Evolutionary conservation across 2,329 filamentous ascomycete genomes (phyloP), one percentile per base, ranked within the genome.

Genomic region (Pseudogymnoascus sp.): DNA sequence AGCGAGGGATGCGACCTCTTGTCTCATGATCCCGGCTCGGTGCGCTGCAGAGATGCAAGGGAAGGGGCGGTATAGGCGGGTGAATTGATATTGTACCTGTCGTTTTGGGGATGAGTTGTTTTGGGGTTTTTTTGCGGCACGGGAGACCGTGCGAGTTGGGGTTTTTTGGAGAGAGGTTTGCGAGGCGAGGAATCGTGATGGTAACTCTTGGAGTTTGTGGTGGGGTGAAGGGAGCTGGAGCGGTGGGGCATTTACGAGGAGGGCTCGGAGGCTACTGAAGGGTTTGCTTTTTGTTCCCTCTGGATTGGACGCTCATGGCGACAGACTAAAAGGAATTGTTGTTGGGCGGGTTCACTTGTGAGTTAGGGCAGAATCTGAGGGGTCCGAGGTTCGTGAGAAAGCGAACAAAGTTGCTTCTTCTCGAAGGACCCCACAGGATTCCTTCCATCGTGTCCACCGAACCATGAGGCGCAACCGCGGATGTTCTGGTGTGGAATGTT

Each of bases 381-480:
- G 44, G 23, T 53, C 44, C 44, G 44, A 53, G 44, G 23, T 13
- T 53, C 44, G 15, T 29, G 44, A 53, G 23, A 17, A 53, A 17
- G 23, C 4, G 7, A 31, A 9, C 11, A 53, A 17, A 11, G 44
- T 53, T 53, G 44, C 23, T 53, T 53, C 23, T 53, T 53, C 44
- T 53, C 23, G 19, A 42, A 23, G 53, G 19, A 40, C 42, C 33
- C 59, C 23, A 53, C 59, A 59, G 10, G 23, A 19, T 46, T 37
- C 59, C 63, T 62, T 59, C 63, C 63, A 35, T 46, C 59, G 59
- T 59, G 31, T 10, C 37, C 40, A 46, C 26, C 44, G 61, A 63
- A 38, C 61, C 21, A 67, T 64, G 64, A 62, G 67, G 31, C 19
- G 65, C 44, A 56, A 66, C 37, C 35, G 11, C 4, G 7, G 7